These are phyloP conservation scores for Myrmaecium sp. DNA, from an alignment of 2,329 filamentous ascomycete species.

Conservation along the genomic window DNA sequence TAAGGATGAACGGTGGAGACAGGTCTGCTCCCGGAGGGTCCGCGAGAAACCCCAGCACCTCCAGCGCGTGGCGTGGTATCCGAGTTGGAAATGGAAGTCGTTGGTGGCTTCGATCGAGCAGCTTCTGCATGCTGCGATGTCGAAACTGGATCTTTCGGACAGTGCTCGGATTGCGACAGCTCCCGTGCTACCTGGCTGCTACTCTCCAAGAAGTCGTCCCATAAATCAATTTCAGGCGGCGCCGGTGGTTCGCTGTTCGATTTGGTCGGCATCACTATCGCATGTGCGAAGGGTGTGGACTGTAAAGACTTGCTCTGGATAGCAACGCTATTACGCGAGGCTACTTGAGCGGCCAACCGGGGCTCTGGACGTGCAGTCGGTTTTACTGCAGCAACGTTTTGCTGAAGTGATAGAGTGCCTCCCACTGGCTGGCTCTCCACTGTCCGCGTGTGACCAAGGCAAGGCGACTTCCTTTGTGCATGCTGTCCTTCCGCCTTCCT, in stretches of 20 bases:
- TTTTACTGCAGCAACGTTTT: conserved; percentile 1
- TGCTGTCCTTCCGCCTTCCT: too few relatives aligned
- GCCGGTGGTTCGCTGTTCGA: not conserved
- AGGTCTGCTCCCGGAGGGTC: too few relatives aligned
- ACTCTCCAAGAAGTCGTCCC: conserved; percentile 27
- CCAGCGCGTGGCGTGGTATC: too few relatives aligned
- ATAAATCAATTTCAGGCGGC: conserved; percentile 8
- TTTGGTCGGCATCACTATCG: conserved; percentile 1
- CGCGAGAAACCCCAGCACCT: too few relatives aligned
- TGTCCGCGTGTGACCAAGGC: conserved; percentile 1
- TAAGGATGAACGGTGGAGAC: too few relatives aligned
- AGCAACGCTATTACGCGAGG: conserved; percentile 12
- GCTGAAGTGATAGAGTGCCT: not conserved
- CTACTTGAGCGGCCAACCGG: conserved; percentile 9
- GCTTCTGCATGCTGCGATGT: too few relatives aligned
- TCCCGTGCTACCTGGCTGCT: conserved; percentile 29
- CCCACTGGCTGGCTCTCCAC: conserved; percentile 5
- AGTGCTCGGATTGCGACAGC: too few relatives aligned
- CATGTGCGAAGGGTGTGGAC: not conserved
- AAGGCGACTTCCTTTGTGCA: conserved; percentile 5
- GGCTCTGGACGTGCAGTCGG: conserved; percentile 5
- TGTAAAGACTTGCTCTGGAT: conserved; percentile 6
- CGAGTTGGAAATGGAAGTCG: too few relatives aligned
- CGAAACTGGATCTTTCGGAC: too few relatives aligned
- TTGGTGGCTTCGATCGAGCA: too few relatives aligned